Evolutionary conservation across 106 monocot species (phyloP), one percentile per base, ranked within the genome.

Genomic region (Dactylorhiza incarnata): DNA sequence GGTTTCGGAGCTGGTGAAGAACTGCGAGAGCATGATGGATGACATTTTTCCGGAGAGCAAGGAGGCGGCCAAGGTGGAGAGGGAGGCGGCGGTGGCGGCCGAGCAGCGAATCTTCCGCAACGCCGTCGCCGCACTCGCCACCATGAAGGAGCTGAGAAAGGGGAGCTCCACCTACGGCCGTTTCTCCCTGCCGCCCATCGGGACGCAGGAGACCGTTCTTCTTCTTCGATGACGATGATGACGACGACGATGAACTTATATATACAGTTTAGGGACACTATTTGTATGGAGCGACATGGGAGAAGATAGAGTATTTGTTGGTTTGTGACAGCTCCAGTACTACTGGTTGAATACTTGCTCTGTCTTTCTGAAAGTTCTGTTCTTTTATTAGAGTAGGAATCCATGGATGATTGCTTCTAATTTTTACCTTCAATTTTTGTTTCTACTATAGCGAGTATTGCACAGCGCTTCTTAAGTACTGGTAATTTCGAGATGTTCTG

Each of bases 121-220:
- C 80, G 77, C 96, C 0, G 80, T 97, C 1, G 91, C 91, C 1
- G 96, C 96, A 2, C 81, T 97, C 0, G 76, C 61, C 29, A 94
- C 91, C 10, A 97, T 97, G 87, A 47, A 58, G 45, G 93, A 97
- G 77, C 71, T 93, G 76, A 72, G 96, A 56, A 87, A 75, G 8
- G 87, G 93, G 17, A 97, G 93, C 85, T 93, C 96, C 54, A 97
- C 93, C 15, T 90, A 86, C 71, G 76, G 87, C 24, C 81, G 75
- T 45, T 96, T 91, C 84, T 96, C 95, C 1, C 85, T 96, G 14
- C 95, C 95, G 11, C 95, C 96, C 14, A 72, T 91, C 72, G 84
- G 70, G 58, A 56, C 75, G 73, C 75, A 82, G 1, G 90, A 92
- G 24, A 44, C 76, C 46, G 85, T 85, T 66, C 51, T 88, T 25